These are phyloP conservation scores for Lactuca saligna DNA, from an alignment of 129 eudicot genomes.

Conservation along the genomic window DNA sequence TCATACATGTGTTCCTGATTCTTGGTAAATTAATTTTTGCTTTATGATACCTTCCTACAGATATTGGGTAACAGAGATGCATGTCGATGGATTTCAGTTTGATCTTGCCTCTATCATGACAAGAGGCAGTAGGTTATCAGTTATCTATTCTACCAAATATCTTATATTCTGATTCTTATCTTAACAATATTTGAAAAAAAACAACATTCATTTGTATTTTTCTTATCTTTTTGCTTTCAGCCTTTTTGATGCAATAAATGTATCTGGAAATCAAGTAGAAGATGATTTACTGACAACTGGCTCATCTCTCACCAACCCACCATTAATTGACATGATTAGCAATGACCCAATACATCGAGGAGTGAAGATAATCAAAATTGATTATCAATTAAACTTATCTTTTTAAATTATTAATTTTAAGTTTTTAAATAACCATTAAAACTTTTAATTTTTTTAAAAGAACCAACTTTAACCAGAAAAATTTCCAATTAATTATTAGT, in stretches of 20 bases:
- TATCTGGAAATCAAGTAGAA: slow-evolving; percentile 63
- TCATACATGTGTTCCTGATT: slow-evolving; percentile 1
- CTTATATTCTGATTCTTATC: too few relatives aligned
- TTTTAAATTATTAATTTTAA: background rate
- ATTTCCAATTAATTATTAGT: too few relatives aligned
- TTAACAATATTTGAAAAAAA: slow-evolving; percentile 11
- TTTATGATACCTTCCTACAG: slow-evolving; percentile 42
- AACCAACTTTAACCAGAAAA: too few relatives aligned
- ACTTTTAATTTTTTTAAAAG: too few relatives aligned
- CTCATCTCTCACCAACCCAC: slow-evolving; percentile 84
- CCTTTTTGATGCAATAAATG: slow-evolving; percentile 85
- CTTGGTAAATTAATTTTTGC: background rate
- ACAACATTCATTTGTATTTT: slow-evolving; percentile 20
- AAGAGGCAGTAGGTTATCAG: slow-evolving; percentile 82
- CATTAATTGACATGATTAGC: slow-evolving; percentile 93
- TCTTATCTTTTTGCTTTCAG: slow-evolving; percentile 34
- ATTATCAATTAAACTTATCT: slow-evolving; percentile 7
- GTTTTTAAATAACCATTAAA: background rate
- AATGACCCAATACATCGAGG: slow-evolving; percentile 90
- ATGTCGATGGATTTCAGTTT: slow-evolving; percentile 97
- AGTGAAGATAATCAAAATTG: slow-evolving; percentile 53
- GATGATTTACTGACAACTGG: slow-evolving; percentile 76
- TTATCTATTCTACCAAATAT: too few relatives aligned
- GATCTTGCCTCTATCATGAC: slow-evolving; percentile 99
- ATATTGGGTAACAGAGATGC: slow-evolving; percentile 98